Percentiles rank a stretch among this genome's conserved stretches.
Conservation (phyloP, 2,329 filamentous ascomycete genomes). For the Ramularia collo-cygni region DNA sequence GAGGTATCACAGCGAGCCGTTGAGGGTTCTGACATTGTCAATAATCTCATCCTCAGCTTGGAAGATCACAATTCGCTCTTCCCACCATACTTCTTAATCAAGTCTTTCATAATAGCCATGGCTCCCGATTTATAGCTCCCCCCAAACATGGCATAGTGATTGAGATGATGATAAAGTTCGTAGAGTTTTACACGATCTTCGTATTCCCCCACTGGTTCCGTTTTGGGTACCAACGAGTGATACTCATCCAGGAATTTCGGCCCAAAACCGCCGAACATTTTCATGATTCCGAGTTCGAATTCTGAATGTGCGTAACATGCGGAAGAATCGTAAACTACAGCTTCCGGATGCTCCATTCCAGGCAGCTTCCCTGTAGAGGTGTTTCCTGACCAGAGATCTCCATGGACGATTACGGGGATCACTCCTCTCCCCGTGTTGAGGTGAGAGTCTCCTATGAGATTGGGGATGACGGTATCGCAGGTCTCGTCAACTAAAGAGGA, state of each 20-base stretch:
- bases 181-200: constrained; percentile 77
- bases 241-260: constrained; percentile 69
- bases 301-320: constrained; percentile 80
- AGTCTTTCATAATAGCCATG: constrained; percentile 67
- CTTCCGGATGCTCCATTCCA: constrained; percentile 50
- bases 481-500: constrained; percentile 57
- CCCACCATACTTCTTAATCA: constrained; percentile 63
- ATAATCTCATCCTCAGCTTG: too few species aligned
- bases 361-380: constrained; percentile 59
- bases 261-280: constrained; percentile 89
- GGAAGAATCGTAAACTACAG: constrained; percentile 77
- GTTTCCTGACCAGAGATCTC: constrained; percentile 92
- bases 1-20: too few species aligned
- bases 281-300: constrained; percentile 90
- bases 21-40: too few species aligned
- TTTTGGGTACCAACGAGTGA: constrained; percentile 64
- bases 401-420: constrained; percentile 76
- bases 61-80: too few species aligned
- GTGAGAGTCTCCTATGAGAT: constrained; percentile 63
- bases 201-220: constrained; percentile 74
- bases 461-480: constrained; percentile 60
- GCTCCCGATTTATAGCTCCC: constrained; percentile 70
- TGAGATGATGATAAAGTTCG: constrained; percentile 82
- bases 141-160: constrained; percentile 74
- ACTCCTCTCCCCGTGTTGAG: constrained; percentile 56